These are phyloP conservation scores for Geranium brycei DNA, from an alignment of 345 rosid genomes.

Conservation along the genomic window DNA sequence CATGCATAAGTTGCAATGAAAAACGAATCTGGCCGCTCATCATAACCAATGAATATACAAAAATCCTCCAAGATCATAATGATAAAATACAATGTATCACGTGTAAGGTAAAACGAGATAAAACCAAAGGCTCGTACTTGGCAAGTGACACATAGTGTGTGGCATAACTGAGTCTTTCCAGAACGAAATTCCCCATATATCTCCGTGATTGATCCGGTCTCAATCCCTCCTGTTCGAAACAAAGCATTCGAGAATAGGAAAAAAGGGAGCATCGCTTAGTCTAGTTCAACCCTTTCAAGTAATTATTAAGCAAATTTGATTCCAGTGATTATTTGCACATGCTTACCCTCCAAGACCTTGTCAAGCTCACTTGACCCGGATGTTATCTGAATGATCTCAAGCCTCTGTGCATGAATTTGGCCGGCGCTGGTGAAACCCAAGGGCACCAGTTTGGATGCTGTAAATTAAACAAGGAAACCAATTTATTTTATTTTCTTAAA, in stretches of 20 bases:
- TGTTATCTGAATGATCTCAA: constrained; percentile 90
- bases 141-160: constrained; percentile 76
- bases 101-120: too few relatives aligned
- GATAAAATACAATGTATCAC: too few relatives aligned
- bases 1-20: too few relatives aligned
- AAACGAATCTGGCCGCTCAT: too few relatives aligned
- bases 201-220: constrained; percentile 83
- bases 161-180: constrained; percentile 87
- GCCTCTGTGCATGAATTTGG: constrained; percentile 84
- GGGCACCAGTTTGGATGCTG: constrained; percentile 90
- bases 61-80: too few relatives aligned
- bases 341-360: constrained; percentile 73
- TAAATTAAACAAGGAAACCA: constrained; percentile 7
- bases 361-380: constrained; percentile 93
- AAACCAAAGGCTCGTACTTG: constrained; percentile 36
- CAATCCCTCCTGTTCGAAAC: constrained; percentile 52
- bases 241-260: too few relatives aligned
- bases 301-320: too few relatives aligned
- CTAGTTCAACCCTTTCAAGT: too few relatives aligned
- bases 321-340: too few relatives aligned
- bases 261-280: too few relatives aligned
- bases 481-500: background rate
- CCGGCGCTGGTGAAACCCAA: constrained; percentile 89
- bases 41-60: too few relatives aligned
- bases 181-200: constrained; percentile 78